Conservation (phyloP, 192 early-diverging fungal genomes). For the Rhizophagus prolifer region DNA sequence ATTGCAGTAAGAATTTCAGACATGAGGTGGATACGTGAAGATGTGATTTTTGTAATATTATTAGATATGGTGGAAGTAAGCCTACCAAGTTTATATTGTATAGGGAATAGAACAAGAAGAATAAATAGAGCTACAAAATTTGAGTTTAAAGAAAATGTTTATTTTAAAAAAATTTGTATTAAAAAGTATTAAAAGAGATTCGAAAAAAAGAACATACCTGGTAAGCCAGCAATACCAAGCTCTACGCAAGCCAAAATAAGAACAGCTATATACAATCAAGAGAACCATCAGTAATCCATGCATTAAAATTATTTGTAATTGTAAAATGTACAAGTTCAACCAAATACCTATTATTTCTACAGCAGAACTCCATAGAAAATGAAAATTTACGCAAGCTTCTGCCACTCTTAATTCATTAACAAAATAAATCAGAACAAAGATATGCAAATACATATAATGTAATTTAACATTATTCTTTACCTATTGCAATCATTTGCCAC, state of each 20-base stretch:
- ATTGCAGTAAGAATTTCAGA: constrained; percentile 72
- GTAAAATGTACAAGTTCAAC: not conserved
- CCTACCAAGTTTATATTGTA: constrained; percentile 60
- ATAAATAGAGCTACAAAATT: constrained; percentile 39
- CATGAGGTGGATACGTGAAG: constrained; percentile 68
- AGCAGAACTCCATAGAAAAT: constrained; percentile 71
- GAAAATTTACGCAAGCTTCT: constrained; percentile 68
- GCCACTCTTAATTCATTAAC: constrained; percentile 43
- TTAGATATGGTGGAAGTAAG: constrained; percentile 48
- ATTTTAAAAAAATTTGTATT: too few species aligned
- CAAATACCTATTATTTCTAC: constrained; percentile 54
- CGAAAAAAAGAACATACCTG: constrained; percentile 34
- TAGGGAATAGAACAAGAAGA: constrained; percentile 56
- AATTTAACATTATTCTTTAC: constrained; percentile 19
- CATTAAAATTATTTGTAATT: not conserved
- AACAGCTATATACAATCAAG: constrained; percentile 34
- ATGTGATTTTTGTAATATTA: constrained; percentile 57
- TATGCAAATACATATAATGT: not conserved
- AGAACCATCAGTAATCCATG: not conserved
- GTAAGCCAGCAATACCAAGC: constrained; percentile 52
- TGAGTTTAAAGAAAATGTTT: too few species aligned
- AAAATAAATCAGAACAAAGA: not conserved
- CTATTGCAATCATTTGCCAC: constrained; percentile 72
- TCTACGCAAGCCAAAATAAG: constrained; percentile 55
- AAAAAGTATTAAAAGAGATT: too few species aligned